Base-by-base conservation (phyloP, 2,329 filamentous ascomycete genomes). In the Neopestalotiopsis clavispora region DNA sequence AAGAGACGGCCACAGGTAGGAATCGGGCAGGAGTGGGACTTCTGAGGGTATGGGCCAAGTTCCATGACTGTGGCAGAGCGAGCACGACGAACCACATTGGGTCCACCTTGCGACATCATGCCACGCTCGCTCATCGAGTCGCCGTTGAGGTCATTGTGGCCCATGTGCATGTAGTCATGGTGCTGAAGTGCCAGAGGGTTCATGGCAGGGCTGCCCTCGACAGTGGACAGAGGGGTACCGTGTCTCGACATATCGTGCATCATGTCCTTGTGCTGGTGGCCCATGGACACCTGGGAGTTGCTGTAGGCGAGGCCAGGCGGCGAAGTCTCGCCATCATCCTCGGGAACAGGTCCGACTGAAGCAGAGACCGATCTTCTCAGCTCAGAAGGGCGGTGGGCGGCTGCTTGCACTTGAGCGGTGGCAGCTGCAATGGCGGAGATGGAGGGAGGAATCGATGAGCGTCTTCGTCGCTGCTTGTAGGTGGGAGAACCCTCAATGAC, bases 1-100 rank as follows among this genome's bases (percentile, higher is more conserved):
- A 99, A 99, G 71, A 98, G 89, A 77, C 96, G 92, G 67, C 96
- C 96, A 80, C 96, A 99, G 67, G 95, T 97, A 34, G 96, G 96
- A 77, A 99, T 99, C n/a, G 96, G 96, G 85, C 96, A 99, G 1
- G 95, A 98, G 83, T 99, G 96, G 56, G 95, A 97, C 83, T 99
- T 99, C 79, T 97, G 94, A 65, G 96, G 94, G 80, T 98, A 98
- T 14, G 97, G 96, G 40, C 94, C 94, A 72, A 98, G 89, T 81
- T 99, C 96, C 92, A 97, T 97, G 81, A 97, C 93, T 4, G 96
- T 98, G 66, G 96, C 95, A 74, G 95, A 98, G 73, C 95, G 91
- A 72, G 96, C 96, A 76, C 96, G 90, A 75, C 96, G 93, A 76
- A 96, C 92, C 69, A 94, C 94, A 70, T 92, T 93, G 71, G 91